phyloP scores from a whole-genome alignment of 495 filamentous ascomycete species.

The Lasiosphaeria ovina region DNA sequence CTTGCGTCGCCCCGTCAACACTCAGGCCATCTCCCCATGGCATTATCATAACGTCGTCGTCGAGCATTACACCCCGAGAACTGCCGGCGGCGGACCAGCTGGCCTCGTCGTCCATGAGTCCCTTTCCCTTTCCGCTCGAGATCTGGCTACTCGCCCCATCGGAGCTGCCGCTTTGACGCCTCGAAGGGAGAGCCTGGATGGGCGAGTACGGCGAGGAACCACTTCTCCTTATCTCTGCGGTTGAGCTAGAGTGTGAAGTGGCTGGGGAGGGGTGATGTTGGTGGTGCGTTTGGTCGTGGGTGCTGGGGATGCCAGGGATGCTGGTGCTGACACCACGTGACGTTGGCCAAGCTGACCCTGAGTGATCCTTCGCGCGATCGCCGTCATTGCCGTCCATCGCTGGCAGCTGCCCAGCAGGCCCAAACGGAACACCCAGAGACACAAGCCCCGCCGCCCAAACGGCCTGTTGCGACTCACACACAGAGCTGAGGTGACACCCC shows the following conservation, averaged over 20 bases:
- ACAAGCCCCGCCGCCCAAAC: slow-evolving; percentile 11
- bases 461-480: slow-evolving; percentile 8
- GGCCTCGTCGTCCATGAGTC: slow-evolving; percentile 14
- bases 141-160: slow-evolving; percentile 11
- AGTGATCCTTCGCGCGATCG: slow-evolving; percentile 22
- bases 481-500: slow-evolving; percentile 3
- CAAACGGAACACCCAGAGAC: slow-evolving; percentile 13
- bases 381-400: slow-evolving; percentile 25
- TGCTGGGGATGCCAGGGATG: slow-evolving; percentile 11
- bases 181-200: slow-evolving; percentile 5
- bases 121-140: slow-evolving; percentile 13
- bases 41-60: not conserved
- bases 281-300: slow-evolving; percentile 1
- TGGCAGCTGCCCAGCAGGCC: slow-evolving; percentile 14
- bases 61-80: slow-evolving; percentile 1
- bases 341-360: slow-evolving; percentile 23
- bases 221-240: slow-evolving; percentile 8
- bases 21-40: slow-evolving; percentile 2
- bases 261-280: slow-evolving; percentile 19
- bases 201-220: slow-evolving; percentile 16
- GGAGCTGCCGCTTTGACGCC: slow-evolving; percentile 18
- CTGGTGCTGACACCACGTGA: slow-evolving; percentile 35
- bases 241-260: slow-evolving; percentile 2
- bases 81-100: slow-evolving; percentile 3
- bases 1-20: not conserved